Base-by-base conservation (phyloP, 139 green algal genomes). In the Tetraselmis striata region DNA sequence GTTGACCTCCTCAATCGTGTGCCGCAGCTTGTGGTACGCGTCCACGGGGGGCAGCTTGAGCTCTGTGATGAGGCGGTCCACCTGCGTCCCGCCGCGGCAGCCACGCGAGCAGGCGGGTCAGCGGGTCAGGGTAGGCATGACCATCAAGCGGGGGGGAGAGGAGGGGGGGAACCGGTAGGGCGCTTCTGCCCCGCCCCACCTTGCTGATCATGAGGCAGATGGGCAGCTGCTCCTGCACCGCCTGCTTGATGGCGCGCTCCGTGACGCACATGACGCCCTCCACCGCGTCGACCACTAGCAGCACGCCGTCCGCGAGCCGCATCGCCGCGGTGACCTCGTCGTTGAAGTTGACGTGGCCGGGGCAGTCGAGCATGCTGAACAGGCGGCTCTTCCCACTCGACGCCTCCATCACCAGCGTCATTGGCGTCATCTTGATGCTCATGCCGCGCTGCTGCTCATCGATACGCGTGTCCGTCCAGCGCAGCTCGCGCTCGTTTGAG, bases 1-100 rank as follows among this genome's bases (percentile, higher is more conserved):
- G 85, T 97, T 99, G 76, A 98, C 92, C 84, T 99, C 97, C 84
- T 99, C 92, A 5, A 99, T 95, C 28, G 92, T 98, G 92, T 98
- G 95, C 31, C 91, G 88, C 80, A 99, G 86, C 90, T 99, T 99
- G 92, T 97, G 91, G 86, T 99, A 99, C 0, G 97, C 97, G 84
- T 99, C 97, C n/a, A 86, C 83, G 0, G 97, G 97, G 0, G 97
- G 97, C 74, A 99, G 90, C 90, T 99, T 99, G 25, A 99, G 93
- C 91, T 99, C 97, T 18, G 91, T 94, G 78, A 99, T 98, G 26
- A 99, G 91, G 0, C 96, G 88, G 88, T 98, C 95, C 75, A 98
- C 86, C 91, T 94, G 80, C 29, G 59, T 0, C 11, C 45, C 5
- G 18, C 45, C 45, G n/a, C n/a, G n/a, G n/a, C 45, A 67, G 45